phyloP scores from a whole-genome alignment of 78 protist species.

The Pigoraptor vietnamica region DNA sequence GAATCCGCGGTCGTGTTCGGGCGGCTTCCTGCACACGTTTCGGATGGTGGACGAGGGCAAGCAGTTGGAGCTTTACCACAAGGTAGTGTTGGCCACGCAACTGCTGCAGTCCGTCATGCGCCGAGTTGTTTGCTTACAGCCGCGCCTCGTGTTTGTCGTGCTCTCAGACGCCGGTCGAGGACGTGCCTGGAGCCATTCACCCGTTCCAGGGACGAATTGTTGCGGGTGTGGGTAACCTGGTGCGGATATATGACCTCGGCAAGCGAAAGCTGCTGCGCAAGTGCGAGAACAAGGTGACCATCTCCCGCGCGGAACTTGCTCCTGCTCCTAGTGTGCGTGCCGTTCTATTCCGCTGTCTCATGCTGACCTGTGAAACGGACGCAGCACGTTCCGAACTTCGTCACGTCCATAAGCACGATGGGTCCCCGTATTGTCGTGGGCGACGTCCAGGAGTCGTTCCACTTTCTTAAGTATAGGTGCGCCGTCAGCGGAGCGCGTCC shows the following conservation, averaged over 20 bases:
- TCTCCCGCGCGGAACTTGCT: too few relatives aligned
- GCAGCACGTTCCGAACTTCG: slow-evolving; percentile 45
- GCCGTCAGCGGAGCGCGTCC: neutral
- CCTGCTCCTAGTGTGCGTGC: too few relatives aligned
- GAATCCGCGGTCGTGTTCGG: neutral
- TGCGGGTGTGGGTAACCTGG: slow-evolving; percentile 70
- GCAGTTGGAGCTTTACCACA: slow-evolving; percentile 54
- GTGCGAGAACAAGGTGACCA: slow-evolving; percentile 67
- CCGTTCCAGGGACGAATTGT: slow-evolving; percentile 76
- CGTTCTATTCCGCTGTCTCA: neutral
- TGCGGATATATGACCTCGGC: slow-evolving; percentile 90
- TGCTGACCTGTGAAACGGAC: too few relatives aligned
- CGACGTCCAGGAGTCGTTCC: slow-evolving; percentile 82
- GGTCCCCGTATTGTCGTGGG: slow-evolving; percentile 78
- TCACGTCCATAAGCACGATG: slow-evolving; percentile 36
- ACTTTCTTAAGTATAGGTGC: slow-evolving; percentile 55
- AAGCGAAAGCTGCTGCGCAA: slow-evolving; percentile 82
- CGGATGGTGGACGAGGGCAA: neutral
- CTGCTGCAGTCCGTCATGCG: neutral
- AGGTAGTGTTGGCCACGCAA: neutral
- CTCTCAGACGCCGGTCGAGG: slow-evolving; percentile 73
- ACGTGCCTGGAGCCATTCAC: slow-evolving; percentile 73
- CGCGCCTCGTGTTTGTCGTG: neutral
- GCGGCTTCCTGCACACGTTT: neutral
- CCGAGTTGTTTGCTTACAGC: neutral